A percentile compares a stretch with the other conserved stretches of the same genome.
These are phyloP conservation scores for Penicillium alfredii DNA, from an alignment of 495 filamentous ascomycete species.

Conservation along the genomic window DNA sequence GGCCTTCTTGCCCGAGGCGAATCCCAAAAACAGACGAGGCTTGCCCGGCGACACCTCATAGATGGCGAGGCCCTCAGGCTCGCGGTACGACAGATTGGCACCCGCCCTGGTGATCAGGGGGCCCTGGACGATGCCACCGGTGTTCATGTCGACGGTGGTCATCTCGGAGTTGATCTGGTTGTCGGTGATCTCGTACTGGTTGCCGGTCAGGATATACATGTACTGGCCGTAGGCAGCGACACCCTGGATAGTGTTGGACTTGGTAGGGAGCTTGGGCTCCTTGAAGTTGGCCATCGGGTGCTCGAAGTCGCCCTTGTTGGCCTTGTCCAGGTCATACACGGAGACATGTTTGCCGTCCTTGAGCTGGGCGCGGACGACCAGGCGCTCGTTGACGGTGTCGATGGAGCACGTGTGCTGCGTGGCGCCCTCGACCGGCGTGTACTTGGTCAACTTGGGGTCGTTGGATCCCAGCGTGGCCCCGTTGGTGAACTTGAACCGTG, in stretches of 20 bases:
- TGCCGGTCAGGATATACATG: slow-evolving; percentile 12
- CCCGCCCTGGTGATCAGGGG: slow-evolving; percentile 12
- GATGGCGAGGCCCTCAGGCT: slow-evolving; percentile 20
- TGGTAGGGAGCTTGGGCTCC: slow-evolving; percentile 2
- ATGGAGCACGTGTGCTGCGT: slow-evolving; percentile 14
- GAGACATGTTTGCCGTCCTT: slow-evolving; percentile 8
- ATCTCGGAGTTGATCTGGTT: slow-evolving; percentile 52
- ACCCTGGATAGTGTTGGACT: slow-evolving; percentile 9
- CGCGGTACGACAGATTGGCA: slow-evolving; percentile 13
- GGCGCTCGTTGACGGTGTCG: slow-evolving; percentile 12
- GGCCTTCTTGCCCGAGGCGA: slow-evolving; percentile 14
- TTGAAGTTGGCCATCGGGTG: slow-evolving; percentile 9
- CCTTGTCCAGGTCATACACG: slow-evolving; percentile 11
- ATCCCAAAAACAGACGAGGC: slow-evolving; percentile 18
- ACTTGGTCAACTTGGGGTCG: neutral
- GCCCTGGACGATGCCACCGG: slow-evolving; percentile 9
- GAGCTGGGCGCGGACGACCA: slow-evolving; percentile 10
- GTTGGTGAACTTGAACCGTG: slow-evolving; percentile 14
- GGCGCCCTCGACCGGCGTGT: slow-evolving; percentile 1
- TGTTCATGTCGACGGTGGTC: slow-evolving; percentile 24
- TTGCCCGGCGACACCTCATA: slow-evolving; percentile 13
- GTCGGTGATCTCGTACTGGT: slow-evolving; percentile 7
- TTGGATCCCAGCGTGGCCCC: slow-evolving; percentile 7
- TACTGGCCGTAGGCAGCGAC: slow-evolving; percentile 13
- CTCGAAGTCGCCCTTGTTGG: slow-evolving; percentile 11